These are phyloP conservation scores for Penicillium riverlandense DNA, from an alignment of 495 filamentous ascomycete genomes.

Conservation along the genomic window DNA sequence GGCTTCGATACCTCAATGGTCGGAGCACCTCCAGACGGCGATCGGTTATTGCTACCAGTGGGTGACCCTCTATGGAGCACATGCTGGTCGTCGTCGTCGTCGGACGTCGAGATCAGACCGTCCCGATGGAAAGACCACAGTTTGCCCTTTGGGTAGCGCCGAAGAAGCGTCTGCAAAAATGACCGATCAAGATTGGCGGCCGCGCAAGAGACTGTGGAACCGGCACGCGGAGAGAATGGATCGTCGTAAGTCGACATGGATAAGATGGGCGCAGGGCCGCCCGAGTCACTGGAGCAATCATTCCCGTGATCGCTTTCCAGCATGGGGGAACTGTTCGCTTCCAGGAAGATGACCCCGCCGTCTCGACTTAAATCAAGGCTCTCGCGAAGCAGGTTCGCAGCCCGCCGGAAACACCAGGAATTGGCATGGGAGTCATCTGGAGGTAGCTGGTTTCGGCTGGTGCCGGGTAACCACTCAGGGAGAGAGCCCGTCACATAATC, in stretches of 20 bases:
- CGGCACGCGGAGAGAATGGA: conserved; percentile 30
- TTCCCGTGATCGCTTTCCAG: conserved; percentile 26
- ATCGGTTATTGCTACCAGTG: too few species aligned
- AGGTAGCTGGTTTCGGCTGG: conserved; percentile 23
- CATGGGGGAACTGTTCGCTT: conserved; percentile 24
- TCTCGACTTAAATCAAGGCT: conserved; percentile 43
- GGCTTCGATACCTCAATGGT: conserved; percentile 32
- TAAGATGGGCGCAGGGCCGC: conserved; percentile 26
- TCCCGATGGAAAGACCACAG: conserved; percentile 59
- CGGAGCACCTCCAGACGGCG: conserved; percentile 3
- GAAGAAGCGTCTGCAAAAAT: conserved; percentile 46
- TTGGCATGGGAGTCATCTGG: conserved; percentile 34
- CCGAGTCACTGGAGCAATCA: conserved; percentile 21
- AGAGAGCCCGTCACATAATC: conserved; percentile 18
- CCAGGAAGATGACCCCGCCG: conserved; percentile 52
- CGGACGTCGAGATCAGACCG: conserved; percentile 32
- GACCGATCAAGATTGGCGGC: conserved; percentile 30
- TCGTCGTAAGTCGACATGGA: conserved; percentile 32
- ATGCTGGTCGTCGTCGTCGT: conserved; percentile 29
- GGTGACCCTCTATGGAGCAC: conserved; percentile 13
- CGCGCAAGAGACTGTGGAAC: conserved; percentile 21
- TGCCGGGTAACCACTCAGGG: conserved; percentile 32
- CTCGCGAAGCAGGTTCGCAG: conserved; percentile 50
- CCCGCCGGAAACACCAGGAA: conserved; percentile 44
- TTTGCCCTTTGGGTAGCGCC: conserved; percentile 54